These are phyloP conservation scores for Hypoxylon sp. DNA, from an alignment of 2,329 filamentous ascomycete species.

Conservation along the genomic window DNA sequence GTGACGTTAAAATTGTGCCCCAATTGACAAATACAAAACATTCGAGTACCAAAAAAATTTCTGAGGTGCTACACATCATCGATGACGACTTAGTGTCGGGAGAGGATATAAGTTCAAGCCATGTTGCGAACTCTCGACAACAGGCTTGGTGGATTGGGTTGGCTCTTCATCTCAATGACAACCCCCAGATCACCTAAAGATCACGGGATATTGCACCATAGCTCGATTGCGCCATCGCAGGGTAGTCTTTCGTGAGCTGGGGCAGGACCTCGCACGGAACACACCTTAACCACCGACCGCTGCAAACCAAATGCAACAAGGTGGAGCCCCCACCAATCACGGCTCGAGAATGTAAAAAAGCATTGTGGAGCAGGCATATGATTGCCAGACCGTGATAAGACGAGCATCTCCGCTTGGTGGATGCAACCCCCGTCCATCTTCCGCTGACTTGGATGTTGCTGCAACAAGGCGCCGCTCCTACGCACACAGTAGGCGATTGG, in stretches of 20 bases:
- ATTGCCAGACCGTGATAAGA: slow-evolving; percentile 43
- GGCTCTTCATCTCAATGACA: slow-evolving; percentile 45
- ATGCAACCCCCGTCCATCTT: slow-evolving; percentile 28
- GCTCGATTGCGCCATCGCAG: slow-evolving; percentile 56
- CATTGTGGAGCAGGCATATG: slow-evolving; percentile 35
- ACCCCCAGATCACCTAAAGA: slow-evolving; percentile 55
- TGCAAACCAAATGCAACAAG: slow-evolving; percentile 44
- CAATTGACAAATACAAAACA: slow-evolving; percentile 49
- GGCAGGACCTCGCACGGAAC: slow-evolving; percentile 41
- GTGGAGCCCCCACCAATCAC: slow-evolving; percentile 45
- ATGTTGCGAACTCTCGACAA: slow-evolving; percentile 46
- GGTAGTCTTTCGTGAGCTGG: slow-evolving; percentile 50
- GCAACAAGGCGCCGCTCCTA: slow-evolving; percentile 30
- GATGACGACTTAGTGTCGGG: slow-evolving; percentile 51
- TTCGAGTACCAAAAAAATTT: slow-evolving; percentile 43
- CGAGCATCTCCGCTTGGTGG: slow-evolving; percentile 42
- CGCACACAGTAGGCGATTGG: slow-evolving; percentile 25
- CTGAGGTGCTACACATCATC: slow-evolving; percentile 50
- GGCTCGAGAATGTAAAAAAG: slow-evolving; percentile 10
- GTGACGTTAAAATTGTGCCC: slow-evolving; percentile 59
- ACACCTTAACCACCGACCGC: slow-evolving; percentile 45
- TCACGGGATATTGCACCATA: slow-evolving; percentile 77
- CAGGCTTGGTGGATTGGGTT: slow-evolving; percentile 46
- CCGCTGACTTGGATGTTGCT: slow-evolving; percentile 32
- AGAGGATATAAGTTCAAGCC: slow-evolving; percentile 47